Conservation (phyloP, 805 yeast genomes). For the Yarrowia sp. region DNA sequence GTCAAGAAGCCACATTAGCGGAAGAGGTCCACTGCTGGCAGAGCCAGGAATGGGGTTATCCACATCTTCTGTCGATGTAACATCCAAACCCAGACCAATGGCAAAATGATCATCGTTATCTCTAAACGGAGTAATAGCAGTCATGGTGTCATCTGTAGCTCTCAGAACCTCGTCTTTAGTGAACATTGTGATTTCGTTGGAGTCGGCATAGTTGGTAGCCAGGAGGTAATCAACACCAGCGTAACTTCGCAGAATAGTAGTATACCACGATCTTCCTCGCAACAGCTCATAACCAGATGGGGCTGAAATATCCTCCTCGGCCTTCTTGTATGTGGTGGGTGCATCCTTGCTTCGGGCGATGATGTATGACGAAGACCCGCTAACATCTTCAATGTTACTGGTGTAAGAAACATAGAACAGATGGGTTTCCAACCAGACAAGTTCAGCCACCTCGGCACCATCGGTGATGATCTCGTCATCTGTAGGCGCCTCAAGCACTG, state of each 20-base stretch:
- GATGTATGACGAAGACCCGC: conserved; percentile 31
- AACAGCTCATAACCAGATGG: conserved; percentile 35
- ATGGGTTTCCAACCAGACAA: conserved; percentile 32
- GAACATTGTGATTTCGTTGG: conserved; percentile 59
- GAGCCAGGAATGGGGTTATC: conserved; percentile 56
- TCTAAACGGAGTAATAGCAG: conserved; percentile 72
- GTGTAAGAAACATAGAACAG: conserved; percentile 33
- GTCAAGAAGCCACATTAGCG: conserved; percentile 61
- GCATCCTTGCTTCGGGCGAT: conserved; percentile 5
- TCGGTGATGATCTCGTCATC: neutral
- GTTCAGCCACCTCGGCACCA: neutral
- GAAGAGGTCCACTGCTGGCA: conserved; percentile 60
- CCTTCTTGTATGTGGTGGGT: neutral
- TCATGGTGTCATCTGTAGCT: conserved; percentile 64
- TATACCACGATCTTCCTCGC: conserved; percentile 35
- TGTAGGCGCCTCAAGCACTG: conserved; percentile 28
- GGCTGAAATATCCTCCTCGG: conserved; percentile 35
- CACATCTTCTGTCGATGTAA: conserved; percentile 47
- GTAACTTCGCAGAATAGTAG: conserved; percentile 30
- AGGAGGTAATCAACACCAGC: conserved; percentile 35
- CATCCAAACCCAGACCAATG: conserved; percentile 66
- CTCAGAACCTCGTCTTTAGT: conserved; percentile 43
- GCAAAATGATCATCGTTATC: conserved; percentile 59
- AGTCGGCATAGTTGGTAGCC: conserved; percentile 58
- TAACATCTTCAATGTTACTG: conserved; percentile 28